Percentiles rank a stretch among this genome's conserved stretches.
These are phyloP conservation scores for Hymenoscyphus occultus DNA, from an alignment of 2,329 filamentous ascomycete genomes.

Conservation along the genomic window DNA sequence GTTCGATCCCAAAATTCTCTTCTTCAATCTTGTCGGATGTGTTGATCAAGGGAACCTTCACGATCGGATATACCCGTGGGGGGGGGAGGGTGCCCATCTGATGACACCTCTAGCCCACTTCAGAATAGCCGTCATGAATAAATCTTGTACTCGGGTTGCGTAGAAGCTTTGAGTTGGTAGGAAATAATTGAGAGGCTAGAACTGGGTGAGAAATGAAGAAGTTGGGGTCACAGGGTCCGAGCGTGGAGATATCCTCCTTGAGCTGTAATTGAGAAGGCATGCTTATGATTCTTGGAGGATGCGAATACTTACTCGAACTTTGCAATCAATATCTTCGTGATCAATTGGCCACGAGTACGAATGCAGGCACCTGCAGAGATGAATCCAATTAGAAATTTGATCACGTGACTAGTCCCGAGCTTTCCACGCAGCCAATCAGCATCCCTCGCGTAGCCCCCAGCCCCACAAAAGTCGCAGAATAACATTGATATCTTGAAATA, in stretches of 20 bases:
- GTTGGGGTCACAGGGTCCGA: background rate
- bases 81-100: conserved; percentile 13
- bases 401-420: too few relatives aligned
- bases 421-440: too few relatives aligned
- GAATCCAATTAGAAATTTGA: too few relatives aligned
- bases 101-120: conserved; percentile 19
- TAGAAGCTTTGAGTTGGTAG: background rate
- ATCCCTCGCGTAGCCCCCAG: too few relatives aligned
- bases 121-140: conserved; percentile 3
- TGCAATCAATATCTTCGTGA: too few relatives aligned
- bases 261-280: too few relatives aligned
- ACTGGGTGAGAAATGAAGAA: background rate
- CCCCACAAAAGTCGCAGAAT: too few relatives aligned
- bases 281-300: too few relatives aligned
- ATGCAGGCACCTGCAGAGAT: too few relatives aligned
- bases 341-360: too few relatives aligned
- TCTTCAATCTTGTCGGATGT: conserved; percentile 18
- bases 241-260: background rate
- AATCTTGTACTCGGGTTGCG: background rate
- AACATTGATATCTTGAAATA: too few relatives aligned
- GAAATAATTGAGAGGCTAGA: background rate
- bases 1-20: conserved; percentile 17
- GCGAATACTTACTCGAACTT: too few relatives aligned
- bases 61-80: conserved; percentile 17
- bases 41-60: conserved; percentile 13